Base-by-base conservation (phyloP, 106 monocot species). In the Dioscorea dumetorum region DNA sequence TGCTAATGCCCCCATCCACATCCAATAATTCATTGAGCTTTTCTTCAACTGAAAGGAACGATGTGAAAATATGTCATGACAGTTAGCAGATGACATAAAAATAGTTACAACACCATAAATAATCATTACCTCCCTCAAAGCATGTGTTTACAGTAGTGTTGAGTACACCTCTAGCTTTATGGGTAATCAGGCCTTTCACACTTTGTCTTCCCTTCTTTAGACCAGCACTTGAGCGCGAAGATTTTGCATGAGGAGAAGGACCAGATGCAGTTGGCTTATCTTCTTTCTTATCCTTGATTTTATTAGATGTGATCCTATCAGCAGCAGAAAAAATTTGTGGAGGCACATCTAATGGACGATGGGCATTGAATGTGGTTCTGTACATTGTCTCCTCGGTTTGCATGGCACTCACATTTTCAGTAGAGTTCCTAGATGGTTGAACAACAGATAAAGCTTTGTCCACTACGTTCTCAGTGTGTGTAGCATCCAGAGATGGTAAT, bases 1-100 rank as follows among this genome's bases (percentile, higher is more conserved):
- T 89, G 80, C 82, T 82, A 66, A 99, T 92, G 24, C 97, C 91
- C 1, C 97, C 97, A 75, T 83, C 83, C 64, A 33, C 65, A 81
- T 92, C 90, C 64, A 93, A 76, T 50, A 99, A 67, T 32, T 81
- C 79, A 63, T 83, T 90, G 21, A 99, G 84, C 81, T 85, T 89
- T 68, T 81, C 82, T 62, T 93, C 84, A 82, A 99, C 97, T 99
- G 80, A 67, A 80, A 32, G 41, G 61, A 64, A 67, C 67, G 11
- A 5, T 64, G 51, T 72, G 51, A 34, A 50, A 41, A 41, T 59
- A 32, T 56, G 51, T 28, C 3, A 10, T 41, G 41, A 41, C 41
- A 41, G 41, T 10, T 41, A 41, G 41, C 41, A 41, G 41, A 41
- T 41, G 41, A 41, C 1, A 41, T 41, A 41, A 8, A 41, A 41